Conservation (phyloP, 495 filamentous ascomycete genomes). For the Aspergillus ostianus region DNA sequence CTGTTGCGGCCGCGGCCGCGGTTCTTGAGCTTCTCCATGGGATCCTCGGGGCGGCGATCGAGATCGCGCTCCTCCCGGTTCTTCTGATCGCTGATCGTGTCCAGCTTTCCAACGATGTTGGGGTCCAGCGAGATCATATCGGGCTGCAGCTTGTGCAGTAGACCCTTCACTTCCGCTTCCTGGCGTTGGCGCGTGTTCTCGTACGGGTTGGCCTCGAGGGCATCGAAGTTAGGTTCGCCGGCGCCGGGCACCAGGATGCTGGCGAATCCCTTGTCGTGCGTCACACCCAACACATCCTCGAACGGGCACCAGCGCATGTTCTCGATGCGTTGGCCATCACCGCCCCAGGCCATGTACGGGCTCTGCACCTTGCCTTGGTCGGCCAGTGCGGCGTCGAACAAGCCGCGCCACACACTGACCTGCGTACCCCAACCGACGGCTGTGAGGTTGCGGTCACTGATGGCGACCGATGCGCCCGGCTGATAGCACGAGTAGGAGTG, state of each 20-base stretch:
- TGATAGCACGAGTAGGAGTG: conserved; percentile 84
- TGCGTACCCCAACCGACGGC: conserved; percentile 92
- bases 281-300: conserved; percentile 85
- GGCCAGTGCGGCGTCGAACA: conserved; percentile 67
- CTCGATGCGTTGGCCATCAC: conserved; percentile 78
- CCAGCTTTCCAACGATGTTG: conserved; percentile 81
- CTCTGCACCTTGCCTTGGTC: conserved; percentile 78
- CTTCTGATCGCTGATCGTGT: conserved; percentile 71
- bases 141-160: conserved; percentile 91
- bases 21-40: conserved; percentile 67
- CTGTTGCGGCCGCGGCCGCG: conserved; percentile 90
- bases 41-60: conserved; percentile 69
- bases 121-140: conserved; percentile 97
- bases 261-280: conserved; percentile 82
- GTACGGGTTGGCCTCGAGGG: conserved; percentile 93
- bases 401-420: conserved; percentile 82
- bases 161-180: conserved; percentile 82
- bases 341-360: conserved; percentile 93
- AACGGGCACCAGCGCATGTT: conserved; percentile 88
- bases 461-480: conserved; percentile 79
- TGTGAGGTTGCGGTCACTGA: conserved; percentile 83
- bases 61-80: conserved; percentile 70
- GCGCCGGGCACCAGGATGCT: conserved; percentile 88
- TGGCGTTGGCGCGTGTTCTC: conserved; percentile 90
- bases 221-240: conserved; percentile 95